Percentiles rank a stretch among this genome's conserved stretches.
Conservation (phyloP, 2,329 filamentous ascomycete species). For the Aspergillus transmontanensis region DNA sequence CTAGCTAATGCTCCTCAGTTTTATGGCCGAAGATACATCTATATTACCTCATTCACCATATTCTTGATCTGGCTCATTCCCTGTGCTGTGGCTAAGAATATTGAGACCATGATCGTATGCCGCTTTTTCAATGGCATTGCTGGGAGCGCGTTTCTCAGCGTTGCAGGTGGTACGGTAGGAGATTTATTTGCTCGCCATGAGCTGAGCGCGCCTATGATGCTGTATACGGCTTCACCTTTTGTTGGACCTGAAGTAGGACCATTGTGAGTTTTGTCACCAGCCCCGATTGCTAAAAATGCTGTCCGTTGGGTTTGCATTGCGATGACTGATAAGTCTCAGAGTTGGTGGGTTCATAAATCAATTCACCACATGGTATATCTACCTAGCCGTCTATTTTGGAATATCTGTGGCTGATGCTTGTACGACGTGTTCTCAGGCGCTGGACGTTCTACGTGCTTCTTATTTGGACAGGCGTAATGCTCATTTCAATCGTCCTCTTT, state of each 20-base stretch:
- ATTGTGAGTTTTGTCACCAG: conserved; percentile 35
- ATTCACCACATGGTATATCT: conserved; percentile 62
- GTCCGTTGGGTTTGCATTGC: background rate
- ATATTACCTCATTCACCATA: conserved; percentile 71
- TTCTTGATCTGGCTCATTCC: conserved; percentile 82
- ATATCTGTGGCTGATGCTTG: conserved; percentile 9
- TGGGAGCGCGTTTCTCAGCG: conserved; percentile 60
- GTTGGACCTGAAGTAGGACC: conserved; percentile 60
- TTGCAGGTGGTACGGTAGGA: conserved; percentile 83
- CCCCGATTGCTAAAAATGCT: background rate
- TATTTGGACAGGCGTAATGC: conserved; percentile 73
- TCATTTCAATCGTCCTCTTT: conserved; percentile 66
- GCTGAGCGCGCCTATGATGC: conserved; percentile 79
- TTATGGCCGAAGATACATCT: conserved; percentile 80
- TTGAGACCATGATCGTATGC: conserved; percentile 74
- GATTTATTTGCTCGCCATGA: conserved; percentile 72
- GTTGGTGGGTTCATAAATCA: conserved; percentile 80
- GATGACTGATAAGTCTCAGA: conserved; percentile 40
- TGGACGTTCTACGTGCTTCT: conserved; percentile 85
- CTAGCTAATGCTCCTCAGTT: conserved; percentile 54
- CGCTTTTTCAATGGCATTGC: conserved; percentile 66
- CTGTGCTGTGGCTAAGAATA: conserved; percentile 77
- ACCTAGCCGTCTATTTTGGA: background rate
- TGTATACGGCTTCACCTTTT: conserved; percentile 69
- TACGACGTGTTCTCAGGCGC: conserved; percentile 46